These are phyloP conservation scores for Arthrobotrys musiformis DNA, from an alignment of 2,329 filamentous ascomycete genomes.

Conservation along the genomic window DNA sequence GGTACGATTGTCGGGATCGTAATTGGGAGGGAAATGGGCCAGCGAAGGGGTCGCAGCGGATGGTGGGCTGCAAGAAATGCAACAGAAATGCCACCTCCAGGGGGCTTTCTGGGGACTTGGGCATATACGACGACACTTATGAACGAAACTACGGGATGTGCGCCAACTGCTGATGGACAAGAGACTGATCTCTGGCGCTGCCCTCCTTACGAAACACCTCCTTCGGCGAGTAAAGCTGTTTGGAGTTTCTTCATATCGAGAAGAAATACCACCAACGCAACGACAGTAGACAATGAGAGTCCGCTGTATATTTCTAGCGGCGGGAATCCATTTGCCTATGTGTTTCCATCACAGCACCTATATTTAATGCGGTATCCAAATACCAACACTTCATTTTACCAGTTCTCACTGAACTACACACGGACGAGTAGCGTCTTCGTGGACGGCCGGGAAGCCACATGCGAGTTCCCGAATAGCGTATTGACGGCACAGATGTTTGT, in stretches of 20 bases:
- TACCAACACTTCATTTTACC: conserved; percentile 31
- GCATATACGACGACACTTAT: conserved; percentile 35
- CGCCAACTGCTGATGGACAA: conserved; percentile 33
- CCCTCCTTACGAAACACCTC: conserved; percentile 38
- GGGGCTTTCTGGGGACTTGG: conserved; percentile 40
- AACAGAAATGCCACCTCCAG: conserved; percentile 44
- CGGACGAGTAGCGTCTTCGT: conserved; percentile 13
- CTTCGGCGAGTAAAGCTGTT: conserved; percentile 5
- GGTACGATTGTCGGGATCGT: conserved; percentile 41
- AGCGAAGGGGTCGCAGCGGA: neutral
- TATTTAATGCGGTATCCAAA: conserved; percentile 35
- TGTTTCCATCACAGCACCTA: conserved; percentile 25
- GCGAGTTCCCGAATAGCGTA: conserved; percentile 45
- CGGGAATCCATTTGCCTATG: conserved; percentile 29
- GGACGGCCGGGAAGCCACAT: conserved; percentile 14
- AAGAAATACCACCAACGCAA: conserved; percentile 12
- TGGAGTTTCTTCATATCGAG: conserved; percentile 44
- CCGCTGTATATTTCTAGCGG: conserved; percentile 34
- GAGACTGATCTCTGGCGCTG: conserved; percentile 45
- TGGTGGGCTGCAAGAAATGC: conserved; percentile 41
- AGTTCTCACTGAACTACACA: conserved; percentile 47
- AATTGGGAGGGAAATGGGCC: conserved; percentile 27
- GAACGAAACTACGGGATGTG: conserved; percentile 15
- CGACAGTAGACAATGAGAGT: conserved; percentile 15
- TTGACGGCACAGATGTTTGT: conserved; percentile 41